Evolutionary conservation across 2,329 filamentous ascomycete species (phyloP).

Genomic region (Arthrobotrys iridis): DNA sequence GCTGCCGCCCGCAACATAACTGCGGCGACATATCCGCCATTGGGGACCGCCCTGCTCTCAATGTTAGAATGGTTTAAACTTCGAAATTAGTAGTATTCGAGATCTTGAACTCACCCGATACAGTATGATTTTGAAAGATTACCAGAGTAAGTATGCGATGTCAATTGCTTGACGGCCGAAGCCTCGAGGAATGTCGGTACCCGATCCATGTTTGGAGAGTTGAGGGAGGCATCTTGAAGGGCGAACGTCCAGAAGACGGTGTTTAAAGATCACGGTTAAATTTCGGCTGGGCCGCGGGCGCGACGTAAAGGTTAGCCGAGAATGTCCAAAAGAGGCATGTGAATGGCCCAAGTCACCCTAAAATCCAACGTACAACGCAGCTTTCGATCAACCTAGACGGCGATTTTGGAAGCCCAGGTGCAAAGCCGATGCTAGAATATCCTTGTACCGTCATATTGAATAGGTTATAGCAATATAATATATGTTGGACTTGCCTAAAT

Average conservation of each 20-base stretch:
- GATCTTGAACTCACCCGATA: slow-evolving; percentile 65
- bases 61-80: slow-evolving; percentile 17
- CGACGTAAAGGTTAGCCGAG: neutral
- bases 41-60: slow-evolving; percentile 68
- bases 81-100: neutral
- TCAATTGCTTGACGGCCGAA: slow-evolving; percentile 64
- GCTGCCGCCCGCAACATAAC: slow-evolving; percentile 70
- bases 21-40: slow-evolving; percentile 75
- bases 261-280: slow-evolving; percentile 26
- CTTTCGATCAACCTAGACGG: no score
- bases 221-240: neutral
- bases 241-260: neutral
- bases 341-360: no score
- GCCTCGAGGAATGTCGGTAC: slow-evolving; percentile 63
- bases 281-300: slow-evolving; percentile 37
- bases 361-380: no score
- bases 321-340: neutral
- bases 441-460: no score
- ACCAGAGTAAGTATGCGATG: slow-evolving; percentile 70
- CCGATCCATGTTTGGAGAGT: slow-evolving; percentile 24
- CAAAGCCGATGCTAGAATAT: no score
- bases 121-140: slow-evolving; percentile 70
- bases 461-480: no score
- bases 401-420: no score
- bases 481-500: no score